Conservation (phyloP, 352 stramenopile genomes). For the Globisporangium paddicum region DNA sequence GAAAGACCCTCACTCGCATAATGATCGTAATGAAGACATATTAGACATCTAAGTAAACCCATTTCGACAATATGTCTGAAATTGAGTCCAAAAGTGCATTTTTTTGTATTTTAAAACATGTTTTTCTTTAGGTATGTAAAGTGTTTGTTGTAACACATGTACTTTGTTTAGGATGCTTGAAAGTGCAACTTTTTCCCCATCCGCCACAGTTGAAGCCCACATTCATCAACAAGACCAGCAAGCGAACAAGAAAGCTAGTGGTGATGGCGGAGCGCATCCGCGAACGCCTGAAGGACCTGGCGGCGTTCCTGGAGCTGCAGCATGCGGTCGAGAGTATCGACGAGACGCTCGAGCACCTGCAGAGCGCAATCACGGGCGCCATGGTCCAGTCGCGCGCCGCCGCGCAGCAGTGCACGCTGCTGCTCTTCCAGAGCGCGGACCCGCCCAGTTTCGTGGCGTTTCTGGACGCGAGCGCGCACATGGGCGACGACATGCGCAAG, state of each 20-base stretch:
- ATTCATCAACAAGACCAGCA: too few relatives aligned
- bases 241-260: too few relatives aligned
- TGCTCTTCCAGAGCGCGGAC: slow-evolving; percentile 49
- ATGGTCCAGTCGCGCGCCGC: slow-evolving; percentile 55
- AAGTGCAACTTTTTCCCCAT: too few relatives aligned
- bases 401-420: slow-evolving; percentile 61
- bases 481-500: slow-evolving; percentile 53
- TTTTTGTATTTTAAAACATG: too few relatives aligned
- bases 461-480: slow-evolving; percentile 38
- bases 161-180: too few relatives aligned
- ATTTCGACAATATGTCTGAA: too few relatives aligned
- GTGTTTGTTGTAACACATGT: too few relatives aligned
- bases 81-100: too few relatives aligned
- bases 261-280: slow-evolving; percentile 35
- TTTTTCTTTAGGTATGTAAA: too few relatives aligned
- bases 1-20: background rate
- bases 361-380: slow-evolving; percentile 30
- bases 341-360: slow-evolving; percentile 53
- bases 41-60: too few relatives aligned
- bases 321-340: slow-evolving; percentile 63
- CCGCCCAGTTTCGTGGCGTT: slow-evolving; percentile 56
- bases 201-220: too few relatives aligned
- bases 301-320: slow-evolving; percentile 49
- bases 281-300: slow-evolving; percentile 57
- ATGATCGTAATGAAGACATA: too few relatives aligned